Base-by-base conservation (phyloP, 225 moss, liverwort and hornwort species). In the Marchantia polymorpha region DNA sequence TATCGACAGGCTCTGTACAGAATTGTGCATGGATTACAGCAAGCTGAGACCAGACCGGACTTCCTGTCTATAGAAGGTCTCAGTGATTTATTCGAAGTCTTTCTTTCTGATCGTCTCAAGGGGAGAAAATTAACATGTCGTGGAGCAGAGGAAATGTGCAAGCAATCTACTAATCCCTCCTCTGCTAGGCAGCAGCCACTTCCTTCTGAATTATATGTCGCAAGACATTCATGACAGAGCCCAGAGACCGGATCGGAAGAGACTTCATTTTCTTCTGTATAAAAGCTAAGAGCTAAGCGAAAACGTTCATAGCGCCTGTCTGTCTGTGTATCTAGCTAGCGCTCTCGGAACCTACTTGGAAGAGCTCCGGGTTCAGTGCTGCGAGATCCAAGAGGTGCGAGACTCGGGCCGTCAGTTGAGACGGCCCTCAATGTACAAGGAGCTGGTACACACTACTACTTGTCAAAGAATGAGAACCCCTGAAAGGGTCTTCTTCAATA, bases 71-170 rank as follows among this genome's bases (percentile, higher is more conserved):
- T 61, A 61, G 22, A 61, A 61, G 61, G 61, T n/a, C 61, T 10
- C 61, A 61, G 61, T 23, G 17, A 16, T 61, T 61, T 61, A 61
- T 61, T 61, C 23, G 22, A 61, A 61, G n/a, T 61, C 61, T 61
- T 61, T 61, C 61, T 61, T 61, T 61, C 61, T 61, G 61, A 61
- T 61, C 61, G 23, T 61, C 61, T 61, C n/a, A n/a, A 7, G n/a
- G 61, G 6, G 23, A 7, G 16, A 23, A 23, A 9, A 61, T 39
- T 39, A 39, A 39, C 39, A 39, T 39, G 39, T 39, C 39, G 39
- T 39, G 39, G 5, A 39, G 5, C 39, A 39, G 39, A 61, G 10
- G 16, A 22, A 10, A 61, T 4, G 9, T 9, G 61, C 9, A 23
- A 61, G 23, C 9, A 7, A 6, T 5, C n/a, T 61, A 61, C 61